Conservation (phyloP, 2,329 filamentous ascomycete genomes). For the Fusarium nygamai region DNA sequence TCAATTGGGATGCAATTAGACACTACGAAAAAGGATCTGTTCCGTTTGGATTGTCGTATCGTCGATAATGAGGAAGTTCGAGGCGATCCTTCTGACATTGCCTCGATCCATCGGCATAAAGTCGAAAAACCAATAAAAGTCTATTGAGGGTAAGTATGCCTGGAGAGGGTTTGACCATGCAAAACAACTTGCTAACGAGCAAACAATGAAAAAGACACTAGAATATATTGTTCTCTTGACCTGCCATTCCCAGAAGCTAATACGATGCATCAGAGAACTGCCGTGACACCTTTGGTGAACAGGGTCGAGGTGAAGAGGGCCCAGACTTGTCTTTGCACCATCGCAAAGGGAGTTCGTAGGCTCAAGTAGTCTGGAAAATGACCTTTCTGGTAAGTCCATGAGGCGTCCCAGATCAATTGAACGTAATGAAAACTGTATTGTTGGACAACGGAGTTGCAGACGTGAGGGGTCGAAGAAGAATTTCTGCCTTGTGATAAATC, state of each 20-base stretch:
- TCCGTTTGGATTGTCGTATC: not conserved
- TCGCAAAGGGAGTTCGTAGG: too few relatives aligned
- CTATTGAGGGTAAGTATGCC: too few relatives aligned
- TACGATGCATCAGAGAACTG: rapidly evolving
- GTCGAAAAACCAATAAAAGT: too few relatives aligned
- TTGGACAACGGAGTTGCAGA: not conserved
- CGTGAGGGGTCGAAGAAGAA: rapidly evolving
- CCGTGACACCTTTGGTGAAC: not conserved
- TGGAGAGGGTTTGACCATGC: not conserved
- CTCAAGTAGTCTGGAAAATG: too few relatives aligned
- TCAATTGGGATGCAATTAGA: too few relatives aligned
- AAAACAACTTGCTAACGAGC: rapidly evolving
- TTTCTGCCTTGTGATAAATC: too few relatives aligned
- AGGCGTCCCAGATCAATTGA: too few relatives aligned
- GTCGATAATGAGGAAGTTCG: not conserved
- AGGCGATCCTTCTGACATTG: not conserved
- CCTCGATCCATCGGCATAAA: too few relatives aligned
- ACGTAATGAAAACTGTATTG: too few relatives aligned
- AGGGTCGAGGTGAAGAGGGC: rapidly evolving
- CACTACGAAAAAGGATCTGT: not conserved
- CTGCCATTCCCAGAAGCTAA: rapidly evolving
- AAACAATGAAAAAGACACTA: rapidly evolving
- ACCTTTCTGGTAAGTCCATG: too few relatives aligned
- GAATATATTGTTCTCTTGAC: not conserved
- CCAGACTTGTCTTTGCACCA: too few relatives aligned